Evolutionary conservation across 208 protist genomes (phyloP), one percentile per base, ranked within the genome.

Genomic region (Wallacemonas sp.): DNA sequence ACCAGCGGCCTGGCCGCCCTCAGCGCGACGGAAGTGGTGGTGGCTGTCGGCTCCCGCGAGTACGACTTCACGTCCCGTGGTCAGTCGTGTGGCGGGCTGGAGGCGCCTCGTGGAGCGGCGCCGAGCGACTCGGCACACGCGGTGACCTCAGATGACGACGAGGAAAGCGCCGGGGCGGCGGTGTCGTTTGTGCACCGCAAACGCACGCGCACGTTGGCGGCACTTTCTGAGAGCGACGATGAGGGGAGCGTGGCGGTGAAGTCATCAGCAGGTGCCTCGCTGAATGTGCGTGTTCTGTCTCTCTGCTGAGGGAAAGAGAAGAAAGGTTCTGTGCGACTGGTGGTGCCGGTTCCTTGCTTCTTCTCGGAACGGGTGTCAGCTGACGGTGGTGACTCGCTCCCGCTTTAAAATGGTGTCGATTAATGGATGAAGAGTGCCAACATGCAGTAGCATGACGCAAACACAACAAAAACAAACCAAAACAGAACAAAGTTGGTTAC

Each of bases 1-100:
- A 82, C 76, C 16, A 67, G 67, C 39, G 73, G 76, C 31, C 32
- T 86, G 16, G 38, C 67, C 12, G 57, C 76, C 23, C 39, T 86
- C 36, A 33, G 31, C 2, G 32, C n/a, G 12, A 48, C 42, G 3
- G 29, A 32, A 8, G 64, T 79, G 22, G 70, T 63, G 2, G 79
- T 73, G 1, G 61, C 71, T 20, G 48, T 73, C 39, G 79, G 75
- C 20, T 45, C 59, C 23, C 65, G 66, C 36, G 29, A 29, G 5
- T 80, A 72, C 59, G 41, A 3, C 25, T 57, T 64, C 57, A 23
- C 32, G 0, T 3, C 2, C 8, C 4, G 48, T 10, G 25, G n/a
- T n/a, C n/a, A n/a, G n/a, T n/a, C n/a, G n/a, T n/a, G n/a, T n/a
- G n/a, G n/a, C n/a, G n/a, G n/a, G n/a, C n/a, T n/a, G n/a, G n/a